A percentile compares a stretch with the other conserved stretches of the same genome.
phyloP scores from a whole-genome alignment of 768 basidiomycete species.

The Lactifluus hygrophoroides region DNA sequence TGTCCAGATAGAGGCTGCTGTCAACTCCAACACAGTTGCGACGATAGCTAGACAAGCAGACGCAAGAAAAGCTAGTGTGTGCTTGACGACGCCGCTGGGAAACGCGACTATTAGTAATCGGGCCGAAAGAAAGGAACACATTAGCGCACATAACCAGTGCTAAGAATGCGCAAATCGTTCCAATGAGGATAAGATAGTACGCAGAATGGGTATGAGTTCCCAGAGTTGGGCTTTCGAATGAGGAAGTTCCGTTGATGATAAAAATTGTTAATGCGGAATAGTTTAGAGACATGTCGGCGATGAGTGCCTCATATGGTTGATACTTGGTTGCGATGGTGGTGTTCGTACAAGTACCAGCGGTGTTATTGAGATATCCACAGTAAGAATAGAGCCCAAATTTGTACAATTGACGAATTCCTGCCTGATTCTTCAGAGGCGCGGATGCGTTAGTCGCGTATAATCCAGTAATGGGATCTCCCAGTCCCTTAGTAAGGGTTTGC shows the following conservation, averaged over 20 bases:
- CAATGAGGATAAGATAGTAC: constrained; percentile 68
- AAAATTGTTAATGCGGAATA: constrained; percentile 47
- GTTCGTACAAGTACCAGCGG: constrained; percentile 57
- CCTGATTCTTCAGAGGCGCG: constrained; percentile 44
- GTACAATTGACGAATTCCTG: constrained; percentile 64
- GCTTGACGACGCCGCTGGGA: constrained; percentile 57
- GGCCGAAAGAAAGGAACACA: neutral
- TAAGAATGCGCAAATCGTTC: constrained; percentile 56
- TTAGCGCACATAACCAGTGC: constrained; percentile 56
- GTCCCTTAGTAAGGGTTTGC: constrained; percentile 32
- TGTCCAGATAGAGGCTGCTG: constrained; percentile 72
- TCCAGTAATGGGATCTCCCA: constrained; percentile 46
- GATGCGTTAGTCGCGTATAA: constrained; percentile 63
- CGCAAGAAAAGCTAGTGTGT: constrained; percentile 54
- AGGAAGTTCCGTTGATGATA: constrained; percentile 40
- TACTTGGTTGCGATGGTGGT: constrained; percentile 50
- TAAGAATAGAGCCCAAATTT: constrained; percentile 76
- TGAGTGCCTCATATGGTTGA: constrained; percentile 54
- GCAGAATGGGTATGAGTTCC: constrained; percentile 58
- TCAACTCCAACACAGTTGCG: constrained; percentile 54
- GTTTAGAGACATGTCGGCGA: constrained; percentile 58
- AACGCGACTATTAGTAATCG: neutral
- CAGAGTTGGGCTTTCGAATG: constrained; percentile 52
- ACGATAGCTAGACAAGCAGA: constrained; percentile 56
- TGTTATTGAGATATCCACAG: constrained; percentile 59